These are phyloP conservation scores for Colletotrichum tabaci DNA, from an alignment of 2,329 filamentous ascomycete genomes.

Conservation along the genomic window DNA sequence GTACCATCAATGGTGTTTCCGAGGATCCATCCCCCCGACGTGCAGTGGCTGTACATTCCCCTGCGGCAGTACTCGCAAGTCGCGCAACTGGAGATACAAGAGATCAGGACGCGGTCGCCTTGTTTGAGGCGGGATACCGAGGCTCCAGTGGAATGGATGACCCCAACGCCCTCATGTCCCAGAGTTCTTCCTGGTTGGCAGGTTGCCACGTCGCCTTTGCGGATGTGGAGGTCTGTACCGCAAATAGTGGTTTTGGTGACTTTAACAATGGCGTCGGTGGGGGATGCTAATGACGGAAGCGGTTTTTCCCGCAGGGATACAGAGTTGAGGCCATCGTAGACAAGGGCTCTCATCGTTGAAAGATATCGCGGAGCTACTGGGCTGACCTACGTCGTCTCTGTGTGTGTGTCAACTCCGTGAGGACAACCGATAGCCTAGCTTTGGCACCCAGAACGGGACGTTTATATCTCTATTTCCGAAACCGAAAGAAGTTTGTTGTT, in stretches of 20 bases:
- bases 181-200: slow-evolving; percentile 44
- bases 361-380: background rate
- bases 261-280: slow-evolving; percentile 54
- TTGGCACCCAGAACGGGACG: background rate
- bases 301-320: slow-evolving; percentile 53
- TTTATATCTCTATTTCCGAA: background rate
- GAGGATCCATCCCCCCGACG: slow-evolving; percentile 68
- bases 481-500: background rate
- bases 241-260: slow-evolving; percentile 54
- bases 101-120: slow-evolving; percentile 58
- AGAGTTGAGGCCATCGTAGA: slow-evolving; percentile 55
- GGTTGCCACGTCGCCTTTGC: slow-evolving; percentile 48
- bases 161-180: slow-evolving; percentile 60
- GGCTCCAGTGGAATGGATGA: slow-evolving; percentile 53
- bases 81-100: slow-evolving; percentile 58
- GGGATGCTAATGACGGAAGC: slow-evolving; percentile 49
- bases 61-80: slow-evolving; percentile 65
- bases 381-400: background rate
- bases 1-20: slow-evolving; percentile 68
- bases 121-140: slow-evolving; percentile 51
- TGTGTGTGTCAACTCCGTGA: background rate
- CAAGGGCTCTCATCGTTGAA: slow-evolving; percentile 62
- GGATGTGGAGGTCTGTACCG: slow-evolving; percentile 54
- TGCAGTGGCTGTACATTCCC: slow-evolving; percentile 68
- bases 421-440: too few species aligned